phyloP scores from a whole-genome alignment of 2,329 filamentous ascomycete species.

The Tolypocladium pustulatum region DNA sequence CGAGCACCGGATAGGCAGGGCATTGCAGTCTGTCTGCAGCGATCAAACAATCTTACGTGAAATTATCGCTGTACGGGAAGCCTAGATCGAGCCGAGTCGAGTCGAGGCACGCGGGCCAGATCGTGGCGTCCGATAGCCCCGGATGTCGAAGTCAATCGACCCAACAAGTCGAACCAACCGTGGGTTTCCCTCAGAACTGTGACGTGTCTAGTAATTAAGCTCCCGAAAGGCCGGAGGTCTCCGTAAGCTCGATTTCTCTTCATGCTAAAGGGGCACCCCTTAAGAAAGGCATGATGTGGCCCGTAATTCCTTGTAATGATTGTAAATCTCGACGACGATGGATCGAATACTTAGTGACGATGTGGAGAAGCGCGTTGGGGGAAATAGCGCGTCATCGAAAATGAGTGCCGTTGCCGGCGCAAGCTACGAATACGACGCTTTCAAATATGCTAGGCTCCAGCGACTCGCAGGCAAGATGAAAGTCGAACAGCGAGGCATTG shows the following conservation, averaged over 20 bases:
- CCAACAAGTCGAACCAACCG: neutral
- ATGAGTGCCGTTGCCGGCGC: neutral
- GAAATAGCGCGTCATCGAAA: neutral
- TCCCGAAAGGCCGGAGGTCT: neutral
- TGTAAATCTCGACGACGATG: neutral
- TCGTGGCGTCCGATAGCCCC: neutral
- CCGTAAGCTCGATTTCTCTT: neutral
- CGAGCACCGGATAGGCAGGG: neutral
- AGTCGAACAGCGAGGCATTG: neutral
- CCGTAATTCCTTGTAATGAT: neutral
- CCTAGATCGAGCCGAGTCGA: neutral
- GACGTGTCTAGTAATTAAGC: neutral
- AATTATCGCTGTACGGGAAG: neutral
- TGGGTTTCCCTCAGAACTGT: neutral
- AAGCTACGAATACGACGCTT: neutral
- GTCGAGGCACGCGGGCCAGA: neutral
- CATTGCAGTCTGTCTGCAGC: neutral
- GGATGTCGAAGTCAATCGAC: neutral
- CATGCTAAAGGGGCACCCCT: neutral
- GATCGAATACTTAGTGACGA: neutral
- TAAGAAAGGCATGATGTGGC: neutral
- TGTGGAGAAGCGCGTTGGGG: neutral
- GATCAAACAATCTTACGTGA: neutral
- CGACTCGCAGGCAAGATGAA: neutral
- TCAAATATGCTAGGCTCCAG: neutral